Conservation (phyloP, 2,329 filamentous ascomycete species). For the Fusarium bulbicola region DNA sequence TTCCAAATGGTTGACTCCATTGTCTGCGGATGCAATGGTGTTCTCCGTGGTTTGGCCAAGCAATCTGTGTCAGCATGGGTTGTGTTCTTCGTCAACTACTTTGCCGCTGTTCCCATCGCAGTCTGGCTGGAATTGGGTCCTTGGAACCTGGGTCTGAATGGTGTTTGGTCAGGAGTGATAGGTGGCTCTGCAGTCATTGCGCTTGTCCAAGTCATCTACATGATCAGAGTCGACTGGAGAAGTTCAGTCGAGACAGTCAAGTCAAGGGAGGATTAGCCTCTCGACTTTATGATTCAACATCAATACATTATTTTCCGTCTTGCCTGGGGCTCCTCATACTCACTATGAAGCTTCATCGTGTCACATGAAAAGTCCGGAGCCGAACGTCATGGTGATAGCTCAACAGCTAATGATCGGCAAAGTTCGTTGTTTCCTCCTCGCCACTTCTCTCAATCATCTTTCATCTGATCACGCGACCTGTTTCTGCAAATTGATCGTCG, state of each 20-base stretch:
- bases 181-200: conserved; percentile 6
- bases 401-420: neutral
- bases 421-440: neutral
- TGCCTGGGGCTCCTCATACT: neutral
- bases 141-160: neutral
- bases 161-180: conserved; percentile 29
- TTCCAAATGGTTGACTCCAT: conserved; percentile 21
- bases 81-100: conserved; percentile 27
- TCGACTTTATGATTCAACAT: neutral
- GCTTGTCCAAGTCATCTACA: conserved; percentile 3
- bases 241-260: conserved; percentile 8
- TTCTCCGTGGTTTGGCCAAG: conserved; percentile 18
- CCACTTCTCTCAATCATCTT: neutral
- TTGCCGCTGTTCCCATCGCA: conserved; percentile 21
- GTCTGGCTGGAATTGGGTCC: conserved; percentile 23
- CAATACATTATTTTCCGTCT: too few relatives aligned
- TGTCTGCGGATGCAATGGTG: conserved; percentile 26
- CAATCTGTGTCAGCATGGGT: conserved; percentile 27
- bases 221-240: conserved; percentile 27
- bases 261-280: conserved; percentile 13
- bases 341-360: neutral
- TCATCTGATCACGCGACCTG: neutral
- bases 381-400: accelerated
- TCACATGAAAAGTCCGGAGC: neutral
- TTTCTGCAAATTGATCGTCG: neutral